Percentiles rank a stretch among this genome's conserved stretches.
These are phyloP conservation scores for Petunia axillaris DNA, from an alignment of 257 asterid genomes.

Conservation along the genomic window DNA sequence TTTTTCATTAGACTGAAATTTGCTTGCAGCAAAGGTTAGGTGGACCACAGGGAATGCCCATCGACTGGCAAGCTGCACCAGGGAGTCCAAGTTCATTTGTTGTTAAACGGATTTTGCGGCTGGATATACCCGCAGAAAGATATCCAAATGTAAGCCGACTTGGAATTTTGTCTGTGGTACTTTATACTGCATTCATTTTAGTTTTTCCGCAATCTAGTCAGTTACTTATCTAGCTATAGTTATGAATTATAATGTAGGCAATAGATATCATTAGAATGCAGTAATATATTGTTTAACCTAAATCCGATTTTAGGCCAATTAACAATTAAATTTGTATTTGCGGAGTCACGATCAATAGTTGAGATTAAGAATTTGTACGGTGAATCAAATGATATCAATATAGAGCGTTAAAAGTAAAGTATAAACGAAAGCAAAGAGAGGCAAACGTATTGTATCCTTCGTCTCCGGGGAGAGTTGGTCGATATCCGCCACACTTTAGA, in stretches of 20 bases:
- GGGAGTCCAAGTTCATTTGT: constrained; percentile 66
- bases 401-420: too few relatives aligned
- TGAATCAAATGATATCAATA: too few relatives aligned
- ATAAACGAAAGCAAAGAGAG: too few relatives aligned
- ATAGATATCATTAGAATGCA: background rate
- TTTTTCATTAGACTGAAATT: background rate
- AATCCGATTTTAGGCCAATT: too few relatives aligned
- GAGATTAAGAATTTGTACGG: too few relatives aligned
- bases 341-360: too few relatives aligned
- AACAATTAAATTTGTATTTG: too few relatives aligned
- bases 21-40: constrained; percentile 47
- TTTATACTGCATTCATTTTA: background rate
- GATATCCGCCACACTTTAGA: too few relatives aligned
- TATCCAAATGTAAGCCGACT: constrained; percentile 68
- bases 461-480: too few relatives aligned
- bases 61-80: constrained; percentile 65
- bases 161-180: background rate
- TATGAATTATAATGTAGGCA: background rate
- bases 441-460: too few relatives aligned
- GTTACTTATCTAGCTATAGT: background rate
- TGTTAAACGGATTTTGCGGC: constrained; percentile 61
- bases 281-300: background rate
- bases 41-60: constrained; percentile 61
- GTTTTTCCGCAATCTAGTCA: background rate
- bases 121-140: constrained; percentile 82